Conservation (phyloP, 495 filamentous ascomycete species). For the Thozetella sp. region DNA sequence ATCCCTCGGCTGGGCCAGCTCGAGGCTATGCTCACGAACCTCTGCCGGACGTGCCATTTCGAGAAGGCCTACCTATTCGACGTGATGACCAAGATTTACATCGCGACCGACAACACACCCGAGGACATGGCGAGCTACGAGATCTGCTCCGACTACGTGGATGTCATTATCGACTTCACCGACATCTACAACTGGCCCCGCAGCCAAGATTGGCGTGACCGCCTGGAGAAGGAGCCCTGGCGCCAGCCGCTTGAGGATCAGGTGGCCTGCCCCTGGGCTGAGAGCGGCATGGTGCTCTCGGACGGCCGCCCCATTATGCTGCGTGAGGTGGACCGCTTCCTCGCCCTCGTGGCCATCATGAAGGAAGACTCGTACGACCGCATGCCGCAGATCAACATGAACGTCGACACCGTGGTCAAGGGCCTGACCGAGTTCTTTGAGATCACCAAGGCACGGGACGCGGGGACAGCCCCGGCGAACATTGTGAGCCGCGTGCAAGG, state of each 20-base stretch:
- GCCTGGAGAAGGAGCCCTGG: conserved; percentile 61
- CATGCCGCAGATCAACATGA: conserved; percentile 61
- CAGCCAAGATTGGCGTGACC: conserved; percentile 46
- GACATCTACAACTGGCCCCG: conserved; percentile 83
- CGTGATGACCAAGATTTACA: conserved; percentile 96
- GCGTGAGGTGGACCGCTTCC: conserved; percentile 87
- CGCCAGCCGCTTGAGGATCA: conserved; percentile 66
- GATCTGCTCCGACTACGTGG: conserved; percentile 96
- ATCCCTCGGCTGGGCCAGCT: conserved; percentile 91
- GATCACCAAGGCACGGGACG: conserved; percentile 51
- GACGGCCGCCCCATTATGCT: conserved; percentile 83
- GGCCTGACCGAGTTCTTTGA: conserved; percentile 58
- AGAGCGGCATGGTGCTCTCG: conserved; percentile 77
- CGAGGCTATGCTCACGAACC: conserved; percentile 86
- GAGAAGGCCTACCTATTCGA: conserved; percentile 98
- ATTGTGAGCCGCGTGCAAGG: not conserved
- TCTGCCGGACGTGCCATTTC: conserved; percentile 86
- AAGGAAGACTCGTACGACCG: conserved; percentile 63
- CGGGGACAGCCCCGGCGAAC: not conserved
- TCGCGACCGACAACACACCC: conserved; percentile 90
- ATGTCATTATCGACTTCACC: conserved; percentile 94
- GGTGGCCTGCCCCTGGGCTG: conserved; percentile 66
- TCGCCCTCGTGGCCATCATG: conserved; percentile 77
- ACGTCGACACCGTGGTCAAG: conserved; percentile 55
- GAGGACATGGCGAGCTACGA: conserved; percentile 94